Percentiles rank a stretch among this genome's conserved stretches.
phyloP scores from a whole-genome alignment of 495 filamentous ascomycete genomes.

The Talaromyces proteolyticus region DNA sequence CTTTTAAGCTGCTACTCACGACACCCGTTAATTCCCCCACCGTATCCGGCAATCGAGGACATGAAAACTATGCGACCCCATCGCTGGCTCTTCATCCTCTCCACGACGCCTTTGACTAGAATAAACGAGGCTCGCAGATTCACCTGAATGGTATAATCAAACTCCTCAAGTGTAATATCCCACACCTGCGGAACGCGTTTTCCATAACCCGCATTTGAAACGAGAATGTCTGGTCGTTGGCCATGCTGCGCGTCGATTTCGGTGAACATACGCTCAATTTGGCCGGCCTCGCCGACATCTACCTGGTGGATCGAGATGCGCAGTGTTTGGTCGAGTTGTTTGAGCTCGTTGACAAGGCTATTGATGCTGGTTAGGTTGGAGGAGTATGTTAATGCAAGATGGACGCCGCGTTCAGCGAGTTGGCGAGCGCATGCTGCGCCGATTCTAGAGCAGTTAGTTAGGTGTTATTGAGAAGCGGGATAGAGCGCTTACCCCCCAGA shows the following conservation, averaged over 20 bases:
- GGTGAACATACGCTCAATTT: constrained; percentile 45
- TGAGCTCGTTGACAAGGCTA: constrained; percentile 33
- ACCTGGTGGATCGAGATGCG: constrained; percentile 51
- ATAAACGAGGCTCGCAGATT: constrained; percentile 64
- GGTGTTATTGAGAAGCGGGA: neutral
- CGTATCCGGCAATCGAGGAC: constrained; percentile 60
- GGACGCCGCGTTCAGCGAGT: constrained; percentile 44
- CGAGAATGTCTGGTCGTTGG: constrained; percentile 54
- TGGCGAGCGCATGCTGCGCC: constrained; percentile 54
- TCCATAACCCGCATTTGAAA: constrained; percentile 53
- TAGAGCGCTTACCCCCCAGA: constrained; percentile 50
- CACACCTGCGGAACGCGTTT: constrained; percentile 43
- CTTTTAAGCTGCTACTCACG: constrained; percentile 27
- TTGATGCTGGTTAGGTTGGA: constrained; percentile 41
- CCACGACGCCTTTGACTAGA: constrained; percentile 57
- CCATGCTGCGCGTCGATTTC: constrained; percentile 47
- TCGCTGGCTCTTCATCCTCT: constrained; percentile 53
- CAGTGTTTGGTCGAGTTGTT: constrained; percentile 19
- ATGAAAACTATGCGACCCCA: constrained; percentile 68
- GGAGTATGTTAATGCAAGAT: constrained; percentile 59
- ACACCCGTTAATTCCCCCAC: constrained; percentile 62
- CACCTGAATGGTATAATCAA: constrained; percentile 58
- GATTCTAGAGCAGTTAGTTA: constrained; percentile 33
- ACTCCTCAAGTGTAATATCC: constrained; percentile 55
- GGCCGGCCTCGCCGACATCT: constrained; percentile 46